Evolutionary conservation across 208 protist genomes (phyloP).

Genomic region (Crithidia expoeki): DNA sequence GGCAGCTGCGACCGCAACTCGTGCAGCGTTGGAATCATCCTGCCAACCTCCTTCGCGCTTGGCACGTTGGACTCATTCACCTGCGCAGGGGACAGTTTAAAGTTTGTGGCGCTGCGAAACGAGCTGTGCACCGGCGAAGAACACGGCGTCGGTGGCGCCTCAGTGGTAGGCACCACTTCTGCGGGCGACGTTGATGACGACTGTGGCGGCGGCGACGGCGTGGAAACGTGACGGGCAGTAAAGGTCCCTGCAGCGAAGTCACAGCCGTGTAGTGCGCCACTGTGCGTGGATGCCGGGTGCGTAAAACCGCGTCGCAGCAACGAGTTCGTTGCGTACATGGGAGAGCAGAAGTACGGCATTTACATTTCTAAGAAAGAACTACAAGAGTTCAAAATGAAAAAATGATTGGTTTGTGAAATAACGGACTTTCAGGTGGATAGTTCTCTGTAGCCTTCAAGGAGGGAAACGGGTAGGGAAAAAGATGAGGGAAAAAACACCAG

Average conservation of each 20-base stretch:
- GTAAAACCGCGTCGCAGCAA: not conserved
- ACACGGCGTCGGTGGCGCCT: not conserved
- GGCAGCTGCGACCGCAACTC: constrained; percentile 67
- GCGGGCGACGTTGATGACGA: no score
- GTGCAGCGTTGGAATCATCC: constrained; percentile 55
- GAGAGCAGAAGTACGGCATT: no score
- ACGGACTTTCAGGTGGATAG: no score
- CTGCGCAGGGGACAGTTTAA: constrained; percentile 48
- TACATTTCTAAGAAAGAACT: not conserved
- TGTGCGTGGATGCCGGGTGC: not conserved
- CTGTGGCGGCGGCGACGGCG: not conserved
- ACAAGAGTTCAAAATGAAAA: no score
- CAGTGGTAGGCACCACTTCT: no score
- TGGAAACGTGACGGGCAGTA: not conserved
- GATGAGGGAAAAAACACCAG: no score
- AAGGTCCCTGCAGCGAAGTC: no score
- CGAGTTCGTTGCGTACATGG: not conserved
- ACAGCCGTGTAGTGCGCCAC: no score
- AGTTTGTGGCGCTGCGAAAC: constrained; percentile 46
- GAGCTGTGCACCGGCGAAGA: not conserved
- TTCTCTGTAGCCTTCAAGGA: no score
- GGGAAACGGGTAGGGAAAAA: no score
- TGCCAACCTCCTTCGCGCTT: constrained; percentile 51
- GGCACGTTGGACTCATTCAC: constrained; percentile 75
- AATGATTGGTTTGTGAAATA: no score